Conservation (phyloP, 345 rosid species). For the Bretschneidera sinensis region DNA sequence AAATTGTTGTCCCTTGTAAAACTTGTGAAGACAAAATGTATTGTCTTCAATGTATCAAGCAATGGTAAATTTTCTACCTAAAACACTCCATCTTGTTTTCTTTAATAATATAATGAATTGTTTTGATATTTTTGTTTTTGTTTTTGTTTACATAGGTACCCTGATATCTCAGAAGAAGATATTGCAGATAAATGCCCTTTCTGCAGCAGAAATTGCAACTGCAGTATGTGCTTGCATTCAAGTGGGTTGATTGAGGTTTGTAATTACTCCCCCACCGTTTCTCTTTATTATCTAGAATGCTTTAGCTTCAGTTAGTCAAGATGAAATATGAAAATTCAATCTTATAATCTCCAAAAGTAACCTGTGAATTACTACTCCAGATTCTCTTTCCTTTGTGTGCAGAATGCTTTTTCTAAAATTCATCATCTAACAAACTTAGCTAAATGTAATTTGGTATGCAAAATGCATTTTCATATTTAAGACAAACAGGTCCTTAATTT, state of each 20-base stretch:
- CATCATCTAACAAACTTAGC: not conserved
- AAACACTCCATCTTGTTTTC: not conserved
- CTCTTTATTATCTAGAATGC: too few relatives aligned
- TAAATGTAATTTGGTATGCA: not conserved
- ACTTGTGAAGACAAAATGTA: slow-evolving; percentile 41
- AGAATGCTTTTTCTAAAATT: not conserved
- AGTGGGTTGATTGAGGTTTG: slow-evolving; percentile 57
- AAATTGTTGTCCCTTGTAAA: slow-evolving; percentile 46
- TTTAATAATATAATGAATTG: not conserved
- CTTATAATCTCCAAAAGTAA: not conserved
- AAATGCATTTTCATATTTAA: not conserved
- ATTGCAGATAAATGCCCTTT: slow-evolving; percentile 60
- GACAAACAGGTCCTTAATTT: not conserved
- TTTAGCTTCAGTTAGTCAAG: not conserved
- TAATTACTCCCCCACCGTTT: not conserved
- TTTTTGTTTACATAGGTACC: slow-evolving; percentile 53
- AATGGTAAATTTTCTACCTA: slow-evolving; percentile 45
- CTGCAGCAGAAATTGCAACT: slow-evolving; percentile 77
- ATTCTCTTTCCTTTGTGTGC: too few relatives aligned
- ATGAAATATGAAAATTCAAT: too few relatives aligned
- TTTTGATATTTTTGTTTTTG: not conserved
- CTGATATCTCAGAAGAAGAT: slow-evolving; percentile 47
- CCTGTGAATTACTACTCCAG: not conserved
- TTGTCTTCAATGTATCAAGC: slow-evolving; percentile 51
- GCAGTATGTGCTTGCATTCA: slow-evolving; percentile 68